A percentile compares a stretch with the other conserved stretches of the same genome.
phyloP scores from a whole-genome alignment of 257 asterid species.

The Solanum pinnatisectum region DNA sequence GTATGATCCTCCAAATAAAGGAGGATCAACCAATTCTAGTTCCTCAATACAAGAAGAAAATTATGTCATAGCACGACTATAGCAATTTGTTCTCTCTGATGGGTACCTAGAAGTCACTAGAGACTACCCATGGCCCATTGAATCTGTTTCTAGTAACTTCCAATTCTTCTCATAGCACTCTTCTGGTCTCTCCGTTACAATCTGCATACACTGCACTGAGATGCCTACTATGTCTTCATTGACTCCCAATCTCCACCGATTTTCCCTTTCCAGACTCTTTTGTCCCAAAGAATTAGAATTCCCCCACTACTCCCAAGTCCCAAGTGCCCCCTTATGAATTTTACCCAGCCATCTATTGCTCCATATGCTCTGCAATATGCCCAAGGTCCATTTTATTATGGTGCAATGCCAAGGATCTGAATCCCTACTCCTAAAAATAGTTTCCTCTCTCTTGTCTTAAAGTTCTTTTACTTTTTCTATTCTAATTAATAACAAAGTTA shows the following conservation, averaged over 20 bases:
- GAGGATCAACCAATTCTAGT: not conserved
- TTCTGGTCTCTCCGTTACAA: not conserved
- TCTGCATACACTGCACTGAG: not conserved
- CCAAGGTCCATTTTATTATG: not conserved
- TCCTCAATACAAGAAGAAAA: not conserved
- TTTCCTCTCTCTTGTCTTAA: not conserved
- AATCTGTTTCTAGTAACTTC: not conserved
- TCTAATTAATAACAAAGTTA: not conserved
- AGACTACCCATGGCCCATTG: not conserved
- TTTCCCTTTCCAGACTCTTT: not conserved
- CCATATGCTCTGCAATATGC: not conserved
- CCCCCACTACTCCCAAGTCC: not conserved
- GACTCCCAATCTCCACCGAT: not conserved
- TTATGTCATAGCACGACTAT: not conserved
- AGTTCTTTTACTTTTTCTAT: not conserved
- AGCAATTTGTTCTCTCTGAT: not conserved
- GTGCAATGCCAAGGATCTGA: not conserved
- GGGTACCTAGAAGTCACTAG: not conserved
- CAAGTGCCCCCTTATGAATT: not conserved
- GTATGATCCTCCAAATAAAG: not conserved
- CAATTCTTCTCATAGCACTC: not conserved
- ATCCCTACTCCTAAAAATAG: not conserved
- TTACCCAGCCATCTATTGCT: not conserved
- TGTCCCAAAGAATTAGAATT: not conserved
- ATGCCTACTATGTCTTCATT: not conserved